These are phyloP conservation scores for Macroventuria anomochaeta DNA, from an alignment of 2,329 filamentous ascomycete species.

Conservation along the genomic window DNA sequence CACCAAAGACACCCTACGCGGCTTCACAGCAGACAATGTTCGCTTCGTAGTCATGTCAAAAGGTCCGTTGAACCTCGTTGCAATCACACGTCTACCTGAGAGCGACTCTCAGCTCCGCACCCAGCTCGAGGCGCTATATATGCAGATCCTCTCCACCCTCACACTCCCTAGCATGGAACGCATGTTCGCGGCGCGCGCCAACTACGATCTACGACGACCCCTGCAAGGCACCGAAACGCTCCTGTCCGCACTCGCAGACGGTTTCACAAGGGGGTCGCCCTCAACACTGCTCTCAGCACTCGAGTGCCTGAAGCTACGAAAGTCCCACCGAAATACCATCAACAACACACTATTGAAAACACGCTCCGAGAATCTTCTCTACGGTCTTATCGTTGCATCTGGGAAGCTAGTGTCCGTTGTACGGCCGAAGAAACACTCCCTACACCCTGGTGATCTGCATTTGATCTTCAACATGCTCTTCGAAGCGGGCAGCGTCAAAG, in stretches of 20 bases:
- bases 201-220: slow-evolving; percentile 89
- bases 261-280: slow-evolving; percentile 90
- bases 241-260: slow-evolving; percentile 89
- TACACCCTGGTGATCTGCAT: slow-evolving; percentile 94
- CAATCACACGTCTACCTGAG: slow-evolving; percentile 90
- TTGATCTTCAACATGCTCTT: slow-evolving; percentile 99
- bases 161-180: slow-evolving; percentile 85
- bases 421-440: slow-evolving; percentile 88
- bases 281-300: slow-evolving; percentile 87
- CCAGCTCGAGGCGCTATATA: slow-evolving; percentile 93
- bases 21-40: slow-evolving; percentile 85
- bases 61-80: slow-evolving; percentile 89
- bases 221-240: slow-evolving; percentile 90
- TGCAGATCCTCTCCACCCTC: slow-evolving; percentile 95
- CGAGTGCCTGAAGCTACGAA: slow-evolving; percentile 91
- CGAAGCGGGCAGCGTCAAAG: slow-evolving; percentile 88
- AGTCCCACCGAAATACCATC: slow-evolving; percentile 83
- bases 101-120: slow-evolving; percentile 85
- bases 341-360: slow-evolving; percentile 86
- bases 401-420: slow-evolving; percentile 94
- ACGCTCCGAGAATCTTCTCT: slow-evolving; percentile 79
- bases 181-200: slow-evolving; percentile 88
- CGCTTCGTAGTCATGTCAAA: slow-evolving; percentile 86
- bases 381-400: slow-evolving; percentile 91
- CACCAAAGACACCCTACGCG: slow-evolving; percentile 75